Evolutionary conservation across 2,329 filamentous ascomycete genomes (phyloP), one percentile per base, ranked within the genome.

Genomic region (Stemphylium beticola): DNA sequence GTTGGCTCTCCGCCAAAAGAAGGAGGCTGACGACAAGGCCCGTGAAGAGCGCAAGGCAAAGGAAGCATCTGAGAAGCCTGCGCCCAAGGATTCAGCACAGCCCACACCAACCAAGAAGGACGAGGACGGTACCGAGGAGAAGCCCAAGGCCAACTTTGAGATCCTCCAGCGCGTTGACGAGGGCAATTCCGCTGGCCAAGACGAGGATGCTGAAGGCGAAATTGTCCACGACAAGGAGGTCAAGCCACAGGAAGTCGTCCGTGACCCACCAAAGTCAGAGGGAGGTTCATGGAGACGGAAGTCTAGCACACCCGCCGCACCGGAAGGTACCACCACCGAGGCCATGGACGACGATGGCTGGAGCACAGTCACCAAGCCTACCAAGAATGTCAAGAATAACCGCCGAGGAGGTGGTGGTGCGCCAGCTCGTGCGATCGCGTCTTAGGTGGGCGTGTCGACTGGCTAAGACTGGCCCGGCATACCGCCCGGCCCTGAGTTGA

Each of bases 1-100:
- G 68, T 82, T 90, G 54, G 84, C 85, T 6, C 60, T 92, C 22
- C 87, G 87, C 61, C 88, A 95, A 76, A 96, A 96, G 85, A 90
- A 88, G 72, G 92, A 96, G 67, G 86, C 88, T 0, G 91, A 95
- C 1, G 91, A 95, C 60, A 95, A 93, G 80, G 88, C 86, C 39
- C 92, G 91, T 76, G 91, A 87, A 46, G 87, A 87, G 62, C 85
- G 82, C 74, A 78, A 77, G 51, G 76, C 77, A 26, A 82, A 83
- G 46, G 81, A 83, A 33, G 79, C 79, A 45, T 57, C 60, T 4
- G 87, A 84, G n/a, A 87, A 85, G 65, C 83, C 85, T 44, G 82
- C 61, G 18, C 52, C 60, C 20, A 86, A 87, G 74, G 82, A 85
- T 56, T 82, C 64, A 71, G 74, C 59, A 53, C 60, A 66, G 53